Base-by-base conservation (phyloP, 2,329 filamentous ascomycete genomes). In the Blastomyces emzantsi region DNA sequence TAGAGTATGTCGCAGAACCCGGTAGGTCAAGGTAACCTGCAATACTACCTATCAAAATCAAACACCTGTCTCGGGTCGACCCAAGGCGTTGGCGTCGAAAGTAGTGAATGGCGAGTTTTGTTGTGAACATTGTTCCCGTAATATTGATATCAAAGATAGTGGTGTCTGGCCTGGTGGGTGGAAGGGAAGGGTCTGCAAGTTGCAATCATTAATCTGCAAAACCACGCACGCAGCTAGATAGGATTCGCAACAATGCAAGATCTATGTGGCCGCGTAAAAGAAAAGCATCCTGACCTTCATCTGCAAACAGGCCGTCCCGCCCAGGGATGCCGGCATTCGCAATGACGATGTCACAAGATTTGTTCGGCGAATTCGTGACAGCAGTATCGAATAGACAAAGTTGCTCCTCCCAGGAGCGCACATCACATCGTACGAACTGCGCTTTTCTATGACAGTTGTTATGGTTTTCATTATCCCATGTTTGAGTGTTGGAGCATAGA, bases 101-200 rank as follows among this genome's bases (percentile, higher is more conserved):
- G 66, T 78, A 74, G 66, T 77, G 74, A 1, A 63, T 68, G 0
- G 79, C 79, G 0, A 82, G 72, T 66, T 81, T 81, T 64, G 76
- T 74, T 0, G 80, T 81, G 67, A 80, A 81, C 3, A 80, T 62
- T 0, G 73, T 74, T 2, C 79, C 80, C 4, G 73, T 68, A 13
- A 79, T 66, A 61, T 79, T 78, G 33, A 78, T 73, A 11, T 78
- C 68, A 8, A 80, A 69, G 15, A 73, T 75, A 19, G 67, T 68
- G 64, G 77, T 65, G 33, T 76, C 71, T 2, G 74, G 73, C 49
- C 70, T 66, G 4, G 55, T 47, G 22, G 61, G 64, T 17, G 61
- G 63, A 25, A 64, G 60, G 9, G 60, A 63, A 25, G 60, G 60
- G 56, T 66, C 64, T 66, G 55, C 19, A 57, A 13, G 30, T 25